Base-by-base conservation (phyloP, 306 rosid species). In the Urtica urens region DNA sequence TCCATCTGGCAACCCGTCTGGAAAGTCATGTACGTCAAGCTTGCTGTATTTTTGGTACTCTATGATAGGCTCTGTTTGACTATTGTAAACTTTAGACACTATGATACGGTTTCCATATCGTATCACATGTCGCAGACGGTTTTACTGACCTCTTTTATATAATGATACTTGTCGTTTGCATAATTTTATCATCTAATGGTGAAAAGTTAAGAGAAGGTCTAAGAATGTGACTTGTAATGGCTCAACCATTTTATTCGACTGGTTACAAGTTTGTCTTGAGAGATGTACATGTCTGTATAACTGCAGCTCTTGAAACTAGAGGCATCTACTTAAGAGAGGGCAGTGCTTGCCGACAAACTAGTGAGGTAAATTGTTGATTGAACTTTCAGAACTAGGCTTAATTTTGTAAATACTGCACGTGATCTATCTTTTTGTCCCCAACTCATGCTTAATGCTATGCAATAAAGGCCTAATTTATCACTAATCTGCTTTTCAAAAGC, bases 241-340 rank as follows among this genome's bases (percentile, higher is more conserved):
- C n/a, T n/a, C n/a, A n/a, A n/a, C n/a, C n/a, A n/a, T n/a, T n/a
- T n/a, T n/a, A n/a, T n/a, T n/a, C n/a, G n/a, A n/a, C n/a, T n/a
- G n/a, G n/a, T n/a, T n/a, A n/a, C n/a, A 23, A 41, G 27, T 52
- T 51, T 28, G 31, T 21, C 14, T 33, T 45, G 57, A 24, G 29
- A 44, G 18, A 44, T 46, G 52, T 45, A 59, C 6, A 38, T 41
- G 15, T 68, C 50, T 34, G 15, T 65, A 60, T 59, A 33, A 66
- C 59, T 69, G 54, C 79, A 90, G 95, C 54, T 69, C 85, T 92
- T 55, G 69, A 67, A 31, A 66, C 81, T 48, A 80, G 95, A 27
- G 99, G 99, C 61, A 90, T 90, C 72, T 90, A 90, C 66, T 66
- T 90, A 33, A 81, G 99, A 72, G 95, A 90, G 81, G 78, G 85